These are phyloP conservation scores for Hortaea sp. DNA, from an alignment of 2,329 filamentous ascomycete species.

Conservation along the genomic window DNA sequence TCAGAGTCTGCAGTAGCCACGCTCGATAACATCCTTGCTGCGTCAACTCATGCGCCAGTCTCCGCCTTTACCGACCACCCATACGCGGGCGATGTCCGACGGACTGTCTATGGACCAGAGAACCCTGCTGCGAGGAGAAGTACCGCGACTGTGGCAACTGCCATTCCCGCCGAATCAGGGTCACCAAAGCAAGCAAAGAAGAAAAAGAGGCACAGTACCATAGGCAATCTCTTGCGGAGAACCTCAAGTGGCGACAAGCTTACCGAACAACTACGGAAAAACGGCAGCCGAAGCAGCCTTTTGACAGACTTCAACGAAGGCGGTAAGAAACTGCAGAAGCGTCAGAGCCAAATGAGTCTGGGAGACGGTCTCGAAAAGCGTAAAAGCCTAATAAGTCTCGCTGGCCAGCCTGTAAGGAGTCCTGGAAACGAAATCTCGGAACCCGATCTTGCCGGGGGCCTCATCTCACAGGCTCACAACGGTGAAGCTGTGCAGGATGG, in stretches of 20 bases:
- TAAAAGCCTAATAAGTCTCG: constrained; percentile 24
- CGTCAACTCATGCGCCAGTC: constrained; percentile 77
- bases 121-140: constrained; percentile 18
- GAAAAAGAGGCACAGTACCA: constrained; percentile 20
- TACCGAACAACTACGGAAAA: constrained; percentile 27
- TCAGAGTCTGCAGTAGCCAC: constrained; percentile 80
- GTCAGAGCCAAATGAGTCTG: constrained; percentile 24
- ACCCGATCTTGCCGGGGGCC: constrained; percentile 9
- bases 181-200: constrained; percentile 9
- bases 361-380: constrained; percentile 26
- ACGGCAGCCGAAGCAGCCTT: constrained; percentile 20
- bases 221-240: constrained; percentile 23
- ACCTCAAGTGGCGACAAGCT: constrained; percentile 17
- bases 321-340: constrained; percentile 25
- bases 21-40: constrained; percentile 83
- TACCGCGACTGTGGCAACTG: constrained; percentile 5
- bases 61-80: constrained; percentile 85
- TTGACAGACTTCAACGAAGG: constrained; percentile 20
- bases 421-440: constrained; percentile 12
- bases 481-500: constrained; percentile 21
- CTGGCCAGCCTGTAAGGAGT: constrained; percentile 8
- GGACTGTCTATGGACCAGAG: constrained; percentile 59
- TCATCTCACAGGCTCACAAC: constrained; percentile 18
- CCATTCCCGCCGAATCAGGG: background rate
- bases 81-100: constrained; percentile 64